A percentile compares a stretch with the other conserved stretches of the same genome.
Conservation (phyloP, 768 basidiomycete genomes). For the Pulveroboletus sp. region DNA sequence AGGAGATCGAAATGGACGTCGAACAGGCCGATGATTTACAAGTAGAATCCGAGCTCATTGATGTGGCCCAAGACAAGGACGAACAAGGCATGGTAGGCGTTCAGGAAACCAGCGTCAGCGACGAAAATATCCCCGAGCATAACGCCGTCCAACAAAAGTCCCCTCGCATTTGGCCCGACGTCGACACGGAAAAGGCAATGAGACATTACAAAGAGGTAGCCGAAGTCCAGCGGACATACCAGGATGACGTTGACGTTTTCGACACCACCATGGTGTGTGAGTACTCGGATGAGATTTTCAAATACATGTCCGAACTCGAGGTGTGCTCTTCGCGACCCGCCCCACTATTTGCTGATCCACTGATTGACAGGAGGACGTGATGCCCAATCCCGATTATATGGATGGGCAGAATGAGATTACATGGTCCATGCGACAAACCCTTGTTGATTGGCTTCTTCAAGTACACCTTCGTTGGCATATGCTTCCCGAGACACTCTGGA, state of each 20-base stretch:
- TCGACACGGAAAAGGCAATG: slow-evolving; percentile 57
- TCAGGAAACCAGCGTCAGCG: slow-evolving; percentile 38
- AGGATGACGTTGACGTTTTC: slow-evolving; percentile 70
- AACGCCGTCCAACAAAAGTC: slow-evolving; percentile 38
- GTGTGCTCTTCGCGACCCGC: slow-evolving; percentile 39
- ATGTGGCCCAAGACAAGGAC: slow-evolving; percentile 50
- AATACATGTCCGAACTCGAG: slow-evolving; percentile 94
- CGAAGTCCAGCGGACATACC: slow-evolving; percentile 57
- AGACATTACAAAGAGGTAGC: slow-evolving; percentile 63
- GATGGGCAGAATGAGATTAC: slow-evolving; percentile 86
- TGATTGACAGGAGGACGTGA: slow-evolving; percentile 62
- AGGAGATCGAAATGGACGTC: slow-evolving; percentile 64
- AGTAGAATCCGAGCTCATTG: slow-evolving; percentile 39
- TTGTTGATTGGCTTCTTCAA: slow-evolving; percentile 98
- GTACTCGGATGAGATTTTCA: slow-evolving; percentile 97
- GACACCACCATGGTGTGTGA: slow-evolving; percentile 95
- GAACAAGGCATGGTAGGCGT: slow-evolving; percentile 64
- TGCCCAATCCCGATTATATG: slow-evolving; percentile 96
- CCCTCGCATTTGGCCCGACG: slow-evolving; percentile 70
- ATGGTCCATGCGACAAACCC: slow-evolving; percentile 93
- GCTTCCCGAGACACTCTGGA: slow-evolving; percentile 99
- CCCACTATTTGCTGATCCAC: slow-evolving; percentile 19
- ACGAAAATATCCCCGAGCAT: slow-evolving; percentile 44
- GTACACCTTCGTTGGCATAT: slow-evolving; percentile 98
- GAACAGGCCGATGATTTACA: slow-evolving; percentile 37